Percentiles rank a stretch among this genome's conserved stretches.
Evolutionary conservation across 768 basidiomycete genomes (phyloP).

Genomic region (Leucocoprinus leucothites): DNA sequence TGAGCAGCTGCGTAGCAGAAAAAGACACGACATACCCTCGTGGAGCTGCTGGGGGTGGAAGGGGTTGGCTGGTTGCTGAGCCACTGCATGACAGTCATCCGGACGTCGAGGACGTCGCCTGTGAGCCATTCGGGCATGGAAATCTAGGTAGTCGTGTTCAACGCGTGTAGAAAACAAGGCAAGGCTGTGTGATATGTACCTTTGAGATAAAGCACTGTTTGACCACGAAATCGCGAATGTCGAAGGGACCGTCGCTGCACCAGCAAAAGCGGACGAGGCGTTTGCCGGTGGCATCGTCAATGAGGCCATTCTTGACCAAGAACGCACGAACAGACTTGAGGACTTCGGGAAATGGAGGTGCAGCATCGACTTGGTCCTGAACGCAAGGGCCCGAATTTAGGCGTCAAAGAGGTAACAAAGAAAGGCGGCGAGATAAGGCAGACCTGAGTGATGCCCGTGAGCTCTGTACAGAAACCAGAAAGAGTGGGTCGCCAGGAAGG

Average conservation of each 20-base stretch:
- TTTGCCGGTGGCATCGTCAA: slow-evolving; percentile 54
- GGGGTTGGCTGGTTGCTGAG: slow-evolving; percentile 24
- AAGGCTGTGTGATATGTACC: slow-evolving; percentile 33
- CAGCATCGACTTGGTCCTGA: slow-evolving; percentile 75
- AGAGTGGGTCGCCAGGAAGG: slow-evolving; percentile 86
- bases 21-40: slow-evolving; percentile 18
- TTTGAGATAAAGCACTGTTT: slow-evolving; percentile 90
- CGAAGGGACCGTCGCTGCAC: slow-evolving; percentile 84
- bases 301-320: slow-evolving; percentile 66
- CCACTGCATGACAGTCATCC: slow-evolving; percentile 54
- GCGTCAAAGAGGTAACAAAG: neutral
- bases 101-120: slow-evolving; percentile 74
- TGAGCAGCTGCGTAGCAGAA: neutral
- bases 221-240: slow-evolving; percentile 80
- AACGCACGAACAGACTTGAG: slow-evolving; percentile 62
- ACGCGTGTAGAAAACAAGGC: neutral
- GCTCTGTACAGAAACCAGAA: slow-evolving; percentile 76
- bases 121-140: slow-evolving; percentile 70
- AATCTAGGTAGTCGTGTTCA: slow-evolving; percentile 35
- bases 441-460: slow-evolving; percentile 95
- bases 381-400: slow-evolving; percentile 7
- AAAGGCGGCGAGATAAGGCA: slow-evolving; percentile 21
- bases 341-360: slow-evolving; percentile 74
- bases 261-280: slow-evolving; percentile 67
- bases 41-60: neutral